Evolutionary conservation across 1,284 basidiomycete genomes (phyloP).

Genomic region (Pseudozyma sp.): DNA sequence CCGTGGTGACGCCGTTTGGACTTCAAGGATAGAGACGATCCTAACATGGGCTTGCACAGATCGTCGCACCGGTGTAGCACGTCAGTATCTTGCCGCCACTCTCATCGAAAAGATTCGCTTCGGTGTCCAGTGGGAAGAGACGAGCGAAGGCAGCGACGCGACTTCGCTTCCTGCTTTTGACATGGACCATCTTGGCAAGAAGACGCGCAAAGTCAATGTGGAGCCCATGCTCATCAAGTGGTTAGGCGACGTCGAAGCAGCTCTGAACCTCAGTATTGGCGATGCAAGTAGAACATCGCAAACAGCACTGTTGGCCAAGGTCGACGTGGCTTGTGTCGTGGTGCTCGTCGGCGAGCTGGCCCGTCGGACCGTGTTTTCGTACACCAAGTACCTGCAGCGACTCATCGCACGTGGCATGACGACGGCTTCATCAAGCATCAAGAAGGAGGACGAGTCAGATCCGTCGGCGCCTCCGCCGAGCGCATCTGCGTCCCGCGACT

Average conservation of each 20-base stretch:
- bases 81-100: conserved; percentile 82
- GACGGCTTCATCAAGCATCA: conserved; percentile 11
- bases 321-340: conserved; percentile 73
- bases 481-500: conserved; percentile 19
- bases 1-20: conserved; percentile 34
- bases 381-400: conserved; percentile 83
- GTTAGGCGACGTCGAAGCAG: conserved; percentile 73
- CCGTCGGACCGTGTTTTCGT: conserved; percentile 81
- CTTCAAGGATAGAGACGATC: conserved; percentile 74
- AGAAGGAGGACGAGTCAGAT: background rate
- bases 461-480: background rate
- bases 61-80: conserved; percentile 75
- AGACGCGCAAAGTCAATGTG: conserved; percentile 68
- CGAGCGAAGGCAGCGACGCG: conserved; percentile 37
- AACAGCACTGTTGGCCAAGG: conserved; percentile 12
- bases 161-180: conserved; percentile 38
- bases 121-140: conserved; percentile 44
- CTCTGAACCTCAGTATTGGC: conserved; percentile 9
- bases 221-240: conserved; percentile 78
- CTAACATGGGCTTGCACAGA: conserved; percentile 88
- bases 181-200: conserved; percentile 31
- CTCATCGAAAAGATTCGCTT: conserved; percentile 77
- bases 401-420: conserved; percentile 79
- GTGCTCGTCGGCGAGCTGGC: conserved; percentile 83
- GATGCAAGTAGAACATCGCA: background rate